Evolutionary conservation across 2,329 filamentous ascomycete species (phyloP).

Genomic region (Botrytis medusae): DNA sequence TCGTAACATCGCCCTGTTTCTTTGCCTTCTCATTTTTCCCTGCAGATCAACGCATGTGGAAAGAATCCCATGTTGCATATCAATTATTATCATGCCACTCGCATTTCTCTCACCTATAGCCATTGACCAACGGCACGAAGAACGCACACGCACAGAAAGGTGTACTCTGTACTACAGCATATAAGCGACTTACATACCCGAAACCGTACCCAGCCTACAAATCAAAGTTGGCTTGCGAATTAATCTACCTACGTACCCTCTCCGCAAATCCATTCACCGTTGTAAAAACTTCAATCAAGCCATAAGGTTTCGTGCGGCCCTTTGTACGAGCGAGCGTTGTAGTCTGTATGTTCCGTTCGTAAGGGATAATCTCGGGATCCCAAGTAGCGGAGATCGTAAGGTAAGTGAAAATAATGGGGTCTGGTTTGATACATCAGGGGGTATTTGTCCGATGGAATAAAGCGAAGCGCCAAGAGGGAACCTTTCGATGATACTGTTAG

Average conservation of each 20-base stretch:
- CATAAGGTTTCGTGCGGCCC: background rate
- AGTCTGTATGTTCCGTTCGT: background rate
- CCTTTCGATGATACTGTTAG: background rate
- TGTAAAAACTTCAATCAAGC: background rate
- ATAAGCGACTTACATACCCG: background rate
- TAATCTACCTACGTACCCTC: background rate
- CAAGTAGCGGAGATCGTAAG: background rate
- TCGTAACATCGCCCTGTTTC: background rate
- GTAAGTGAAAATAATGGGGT: background rate
- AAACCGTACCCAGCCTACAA: background rate
- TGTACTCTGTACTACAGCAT: background rate
- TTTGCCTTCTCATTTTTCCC: background rate
- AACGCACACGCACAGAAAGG: background rate
- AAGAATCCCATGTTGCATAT: background rate
- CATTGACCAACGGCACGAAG: background rate
- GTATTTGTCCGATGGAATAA: slow-evolving; percentile 8
- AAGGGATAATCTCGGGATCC: background rate
- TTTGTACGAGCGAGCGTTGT: background rate
- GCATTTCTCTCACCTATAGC: background rate
- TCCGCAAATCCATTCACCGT: background rate
- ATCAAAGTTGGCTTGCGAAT: background rate
- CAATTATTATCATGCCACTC: background rate
- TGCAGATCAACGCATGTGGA: slow-evolving; percentile 8
- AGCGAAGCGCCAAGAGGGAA: slow-evolving; percentile 1
- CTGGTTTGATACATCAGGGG: background rate